These are phyloP conservation scores for Onygenales sp. DNA, from an alignment of 2,329 filamentous ascomycete genomes.

Conservation along the genomic window DNA sequence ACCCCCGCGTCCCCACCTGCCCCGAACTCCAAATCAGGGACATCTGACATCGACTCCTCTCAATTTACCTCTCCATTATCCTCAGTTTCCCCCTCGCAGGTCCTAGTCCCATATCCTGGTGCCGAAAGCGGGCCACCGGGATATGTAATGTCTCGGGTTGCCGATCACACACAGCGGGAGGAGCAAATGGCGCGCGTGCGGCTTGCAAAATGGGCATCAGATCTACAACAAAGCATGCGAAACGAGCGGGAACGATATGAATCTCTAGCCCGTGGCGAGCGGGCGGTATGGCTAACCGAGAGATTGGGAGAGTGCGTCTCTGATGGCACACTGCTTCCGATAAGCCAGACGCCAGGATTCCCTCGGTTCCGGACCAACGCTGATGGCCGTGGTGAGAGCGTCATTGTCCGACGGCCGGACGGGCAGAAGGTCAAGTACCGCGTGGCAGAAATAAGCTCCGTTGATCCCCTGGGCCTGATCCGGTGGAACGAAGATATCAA, in stretches of 20 bases:
- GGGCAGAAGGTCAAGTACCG: conserved; percentile 24
- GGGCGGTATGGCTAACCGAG: conserved; percentile 61
- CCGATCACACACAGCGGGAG: conserved; percentile 50
- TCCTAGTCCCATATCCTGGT: conserved; percentile 17
- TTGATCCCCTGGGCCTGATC: conserved; percentile 73
- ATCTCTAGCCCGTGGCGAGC: conserved; percentile 50
- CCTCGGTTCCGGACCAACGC: conserved; percentile 18
- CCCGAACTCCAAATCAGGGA: conserved; percentile 11
- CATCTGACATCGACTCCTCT: conserved; percentile 10
- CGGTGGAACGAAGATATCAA: conserved; percentile 58
- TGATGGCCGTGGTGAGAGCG: conserved; percentile 11
- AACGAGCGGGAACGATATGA: conserved; percentile 65
- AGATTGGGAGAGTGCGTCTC: conserved; percentile 56
- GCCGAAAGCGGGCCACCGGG: conserved; percentile 28
- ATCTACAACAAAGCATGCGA: conserved; percentile 65
- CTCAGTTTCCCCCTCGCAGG: conserved; percentile 17
- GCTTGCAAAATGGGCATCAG: conserved; percentile 71
- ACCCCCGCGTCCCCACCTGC: conserved; percentile 9
- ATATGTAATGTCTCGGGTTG: conserved; percentile 53
- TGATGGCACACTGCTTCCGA: conserved; percentile 53
- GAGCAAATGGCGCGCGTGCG: conserved; percentile 58
- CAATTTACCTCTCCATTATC: conserved; percentile 16
- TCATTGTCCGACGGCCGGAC: conserved; percentile 17
- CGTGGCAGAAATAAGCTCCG: conserved; percentile 32
- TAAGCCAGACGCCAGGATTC: conserved; percentile 31